Evolutionary conservation across 768 basidiomycete species (phyloP), one percentile per base, ranked within the genome.

Genomic region (Russula virescens): DNA sequence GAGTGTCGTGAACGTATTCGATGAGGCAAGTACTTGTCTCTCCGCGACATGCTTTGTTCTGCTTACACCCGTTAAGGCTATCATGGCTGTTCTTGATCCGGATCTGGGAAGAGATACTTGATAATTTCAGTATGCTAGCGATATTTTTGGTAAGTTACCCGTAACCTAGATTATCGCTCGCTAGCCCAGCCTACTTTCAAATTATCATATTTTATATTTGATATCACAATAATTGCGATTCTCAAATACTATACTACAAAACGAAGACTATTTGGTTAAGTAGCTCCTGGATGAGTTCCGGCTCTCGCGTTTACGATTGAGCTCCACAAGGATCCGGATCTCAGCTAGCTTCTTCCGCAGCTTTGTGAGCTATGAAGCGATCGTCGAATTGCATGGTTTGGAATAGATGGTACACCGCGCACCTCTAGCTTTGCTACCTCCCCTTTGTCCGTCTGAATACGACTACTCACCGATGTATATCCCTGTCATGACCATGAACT

Each of bases 1-100:
- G 82, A 97, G 97, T 31, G 77, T 99, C 76, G 98, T 98, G 89
- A 98, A 98, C 75, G 97, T 99, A 66, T 99, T 99, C 74, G 97
- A 99, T 74, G 97, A 99, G 88, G 94, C 92, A 74, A 73, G 88
- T 79, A 11, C 59, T 23, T 31, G 31, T 31, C 25, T 6, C 28
- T 51, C 21, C 19, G 10, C 45, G n/a, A 18, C 10, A 19, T 53
- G 31, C 9, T 47, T 34, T 23, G 8, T 19, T 25, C 43, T 13
- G 35, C 47, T 64, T 34, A 62, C 47, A 49, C 55, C 18, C 23
- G 49, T 50, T 43, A 73, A 94, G 94, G 97, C 97, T 57, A 98
- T 99, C 71, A 97, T 98, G 63, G 96, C 96, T 70, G 97, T 96
- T 13, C 86, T 98, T 66, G 96, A 99, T 74, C 97, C n/a, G n/a